These are phyloP conservation scores for Neurospora sp. DNA, from an alignment of 495 filamentous ascomycete species.

Conservation along the genomic window DNA sequence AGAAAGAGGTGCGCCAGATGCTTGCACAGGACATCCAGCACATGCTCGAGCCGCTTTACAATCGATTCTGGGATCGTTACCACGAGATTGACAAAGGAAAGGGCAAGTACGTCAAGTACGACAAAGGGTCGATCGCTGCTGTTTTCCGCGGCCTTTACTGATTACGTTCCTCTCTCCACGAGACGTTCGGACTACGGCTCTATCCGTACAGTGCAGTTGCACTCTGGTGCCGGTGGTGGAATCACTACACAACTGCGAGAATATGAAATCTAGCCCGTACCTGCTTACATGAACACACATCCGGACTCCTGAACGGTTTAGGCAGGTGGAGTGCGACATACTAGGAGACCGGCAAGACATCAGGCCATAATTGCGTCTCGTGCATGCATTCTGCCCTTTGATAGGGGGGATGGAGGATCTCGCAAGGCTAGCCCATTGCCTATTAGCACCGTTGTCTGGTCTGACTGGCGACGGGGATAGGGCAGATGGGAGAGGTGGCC, in stretches of 20 bases:
- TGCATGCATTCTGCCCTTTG: neutral
- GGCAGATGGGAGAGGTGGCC: neutral
- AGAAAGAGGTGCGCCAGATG: constrained; percentile 72
- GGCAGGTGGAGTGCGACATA: neutral
- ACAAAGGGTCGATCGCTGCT: constrained; percentile 57
- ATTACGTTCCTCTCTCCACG: neutral
- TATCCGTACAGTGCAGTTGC: neutral
- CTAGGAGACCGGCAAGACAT: neutral
- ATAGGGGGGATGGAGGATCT: neutral
- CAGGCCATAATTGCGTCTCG: neutral
- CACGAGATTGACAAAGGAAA: constrained; percentile 95
- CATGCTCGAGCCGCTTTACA: constrained; percentile 89
- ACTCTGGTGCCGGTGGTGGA: neutral
- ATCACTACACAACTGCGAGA: neutral
- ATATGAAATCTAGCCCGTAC: neutral
- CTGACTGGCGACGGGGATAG: neutral
- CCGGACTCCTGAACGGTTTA: neutral
- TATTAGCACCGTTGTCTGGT: neutral
- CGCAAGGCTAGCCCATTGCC: neutral
- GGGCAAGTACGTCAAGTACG: constrained; percentile 95
- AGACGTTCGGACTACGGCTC: neutral
- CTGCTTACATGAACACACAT: neutral
- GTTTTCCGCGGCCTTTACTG: constrained; percentile 43
- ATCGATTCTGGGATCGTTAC: constrained; percentile 92
- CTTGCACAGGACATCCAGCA: constrained; percentile 74